These are phyloP conservation scores for Sordariomycetes sp. DNA, from an alignment of 2,329 filamentous ascomycete genomes.

Conservation along the genomic window DNA sequence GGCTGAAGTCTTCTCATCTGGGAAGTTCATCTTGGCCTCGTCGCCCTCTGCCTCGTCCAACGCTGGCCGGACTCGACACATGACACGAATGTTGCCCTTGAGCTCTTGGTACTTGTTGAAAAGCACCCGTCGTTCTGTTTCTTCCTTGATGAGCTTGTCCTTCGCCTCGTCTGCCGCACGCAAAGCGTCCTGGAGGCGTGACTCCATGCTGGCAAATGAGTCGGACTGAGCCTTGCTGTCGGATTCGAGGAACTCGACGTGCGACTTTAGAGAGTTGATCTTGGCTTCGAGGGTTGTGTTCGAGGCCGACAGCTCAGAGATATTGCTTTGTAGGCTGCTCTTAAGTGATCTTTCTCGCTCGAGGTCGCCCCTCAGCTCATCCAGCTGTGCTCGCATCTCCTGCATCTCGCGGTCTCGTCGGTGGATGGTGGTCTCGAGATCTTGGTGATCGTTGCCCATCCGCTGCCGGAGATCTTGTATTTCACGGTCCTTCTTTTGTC, in stretches of 20 bases:
- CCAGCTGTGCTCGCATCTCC: conserved; percentile 31
- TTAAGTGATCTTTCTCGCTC: conserved; percentile 58
- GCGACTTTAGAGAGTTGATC: conserved; percentile 66
- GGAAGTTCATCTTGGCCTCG: conserved; percentile 68
- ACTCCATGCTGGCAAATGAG: conserved; percentile 73
- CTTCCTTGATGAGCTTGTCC: conserved; percentile 81
- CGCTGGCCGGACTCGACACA: conserved; percentile 85
- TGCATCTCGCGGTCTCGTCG: conserved; percentile 47
- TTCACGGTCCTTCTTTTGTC: conserved; percentile 47
- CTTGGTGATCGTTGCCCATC: conserved; percentile 41
- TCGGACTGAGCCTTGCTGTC: conserved; percentile 84
- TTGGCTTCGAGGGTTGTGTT: conserved; percentile 64
- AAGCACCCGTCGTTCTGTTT: conserved; percentile 79
- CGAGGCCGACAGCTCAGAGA: conserved; percentile 51
- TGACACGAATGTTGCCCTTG: conserved; percentile 96
- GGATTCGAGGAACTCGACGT: conserved; percentile 83
- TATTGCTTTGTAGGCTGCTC: conserved; percentile 36
- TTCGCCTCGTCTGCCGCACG: conserved; percentile 60
- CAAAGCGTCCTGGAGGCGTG: conserved; percentile 69
- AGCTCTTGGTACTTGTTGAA: conserved; percentile 98
- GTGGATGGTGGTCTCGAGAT: conserved; percentile 35
- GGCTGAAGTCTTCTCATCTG: conserved; percentile 74
- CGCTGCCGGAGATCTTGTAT: conserved; percentile 52
- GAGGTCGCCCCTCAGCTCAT: conserved; percentile 38
- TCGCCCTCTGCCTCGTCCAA: conserved; percentile 50